Conservation (phyloP, 1,139 yeast genomes). For the Hemisphaericaspora xylofermentans region DNA sequence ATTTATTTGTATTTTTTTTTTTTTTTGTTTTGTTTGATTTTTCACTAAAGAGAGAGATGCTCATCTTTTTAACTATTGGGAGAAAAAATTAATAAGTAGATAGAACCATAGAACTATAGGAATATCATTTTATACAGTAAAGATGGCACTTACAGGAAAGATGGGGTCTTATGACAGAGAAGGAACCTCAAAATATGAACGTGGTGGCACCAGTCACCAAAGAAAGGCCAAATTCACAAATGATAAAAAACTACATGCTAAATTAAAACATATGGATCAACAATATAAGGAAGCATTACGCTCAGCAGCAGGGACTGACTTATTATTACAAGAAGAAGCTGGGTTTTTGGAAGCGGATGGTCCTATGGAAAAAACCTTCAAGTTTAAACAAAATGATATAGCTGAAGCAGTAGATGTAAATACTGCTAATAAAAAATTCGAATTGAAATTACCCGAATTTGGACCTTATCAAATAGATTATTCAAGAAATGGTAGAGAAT, state of each 20-base stretch:
- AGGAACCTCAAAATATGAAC: conserved; percentile 18
- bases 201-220: conserved; percentile 16
- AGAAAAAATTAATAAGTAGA: no score
- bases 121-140: no score
- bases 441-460: conserved; percentile 67
- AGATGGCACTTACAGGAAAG: conserved; percentile 17
- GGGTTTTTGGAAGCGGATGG: conserved; percentile 92
- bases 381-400: conserved; percentile 80
- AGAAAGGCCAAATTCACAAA: conserved; percentile 34
- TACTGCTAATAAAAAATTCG: conserved; percentile 74
- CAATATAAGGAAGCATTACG: conserved; percentile 76
- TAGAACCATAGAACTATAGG: no score
- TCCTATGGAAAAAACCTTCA: conserved; percentile 82
- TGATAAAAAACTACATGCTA: conserved; percentile 64
- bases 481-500: conserved; percentile 81
- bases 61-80: no score
- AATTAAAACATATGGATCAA: conserved; percentile 64
- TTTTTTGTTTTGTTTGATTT: neutral
- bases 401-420: conserved; percentile 73
- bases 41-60: neutral
- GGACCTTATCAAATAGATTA: conserved; percentile 88
- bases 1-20: neutral
- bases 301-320: conserved; percentile 84
- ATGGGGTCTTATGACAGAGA: conserved; percentile 23
- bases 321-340: conserved; percentile 75